These are phyloP conservation scores for Aspergillus luchuensis DNA, from an alignment of 2,329 filamentous ascomycete genomes.

Conservation along the genomic window DNA sequence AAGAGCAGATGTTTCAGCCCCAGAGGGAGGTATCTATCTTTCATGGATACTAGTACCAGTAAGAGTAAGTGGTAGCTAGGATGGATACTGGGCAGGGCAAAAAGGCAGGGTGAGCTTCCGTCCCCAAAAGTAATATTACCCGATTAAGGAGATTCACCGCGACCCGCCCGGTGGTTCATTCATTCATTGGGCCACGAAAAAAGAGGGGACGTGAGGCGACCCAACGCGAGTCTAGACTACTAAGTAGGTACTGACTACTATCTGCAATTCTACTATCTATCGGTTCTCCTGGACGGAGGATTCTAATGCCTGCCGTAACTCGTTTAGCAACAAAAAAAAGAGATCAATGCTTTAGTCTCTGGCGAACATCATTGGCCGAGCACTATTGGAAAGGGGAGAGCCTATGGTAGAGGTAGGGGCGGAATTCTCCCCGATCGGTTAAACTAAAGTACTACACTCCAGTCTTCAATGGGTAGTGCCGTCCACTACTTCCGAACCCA, in stretches of 20 bases:
- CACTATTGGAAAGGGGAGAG: constrained; percentile 6
- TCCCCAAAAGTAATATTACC: constrained; percentile 14
- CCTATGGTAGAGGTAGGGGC: constrained; percentile 2
- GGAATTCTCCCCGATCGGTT: background rate
- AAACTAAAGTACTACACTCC: background rate
- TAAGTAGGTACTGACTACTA: background rate
- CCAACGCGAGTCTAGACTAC: constrained; percentile 11
- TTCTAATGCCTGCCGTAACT: background rate
- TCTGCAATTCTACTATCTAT: background rate
- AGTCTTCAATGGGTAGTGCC: background rate
- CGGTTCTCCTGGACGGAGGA: background rate
- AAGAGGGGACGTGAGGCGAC: constrained; percentile 15
- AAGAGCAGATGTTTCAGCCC: background rate
- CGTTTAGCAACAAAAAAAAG: background rate
- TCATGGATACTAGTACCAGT: background rate
- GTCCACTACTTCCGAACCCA: background rate
- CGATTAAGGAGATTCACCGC: constrained; percentile 4
- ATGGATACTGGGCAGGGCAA: no score
- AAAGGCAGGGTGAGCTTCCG: no score
- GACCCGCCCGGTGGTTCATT: constrained; percentile 5
- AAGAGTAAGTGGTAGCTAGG: no score
- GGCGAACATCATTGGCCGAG: background rate
- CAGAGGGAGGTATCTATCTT: no score
- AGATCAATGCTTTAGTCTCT: background rate
- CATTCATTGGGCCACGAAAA: constrained; percentile 8